Conservation (phyloP, 805 yeast genomes). For the Myxozyma nipponensis region DNA sequence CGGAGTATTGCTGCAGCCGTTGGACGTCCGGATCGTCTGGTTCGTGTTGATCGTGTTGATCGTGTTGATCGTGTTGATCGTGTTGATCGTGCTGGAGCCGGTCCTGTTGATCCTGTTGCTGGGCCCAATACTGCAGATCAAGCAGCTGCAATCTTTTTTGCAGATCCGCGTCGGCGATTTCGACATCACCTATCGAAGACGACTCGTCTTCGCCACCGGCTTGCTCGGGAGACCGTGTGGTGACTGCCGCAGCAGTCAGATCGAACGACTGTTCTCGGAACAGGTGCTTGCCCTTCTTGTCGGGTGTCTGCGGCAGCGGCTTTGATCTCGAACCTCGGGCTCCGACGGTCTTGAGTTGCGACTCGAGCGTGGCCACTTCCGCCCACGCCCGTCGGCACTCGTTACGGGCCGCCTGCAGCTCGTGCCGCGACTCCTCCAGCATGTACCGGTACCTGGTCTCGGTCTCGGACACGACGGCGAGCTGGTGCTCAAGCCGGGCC, state of each 20-base stretch:
- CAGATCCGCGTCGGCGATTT: slow-evolving; percentile 8
- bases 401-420: slow-evolving; percentile 16
- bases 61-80: no score
- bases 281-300: neutral
- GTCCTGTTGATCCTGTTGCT: slow-evolving; percentile 6
- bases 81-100: neutral
- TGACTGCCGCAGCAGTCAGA: neutral
- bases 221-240: neutral
- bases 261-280: neutral
- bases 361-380: slow-evolving; percentile 21
- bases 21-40: no score
- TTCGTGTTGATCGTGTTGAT: no score
- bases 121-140: slow-evolving; percentile 20
- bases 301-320: neutral
- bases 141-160: slow-evolving; percentile 12
- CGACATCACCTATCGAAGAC: slow-evolving; percentile 4
- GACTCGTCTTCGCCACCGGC: neutral
- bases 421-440: slow-evolving; percentile 17
- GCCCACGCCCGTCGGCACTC: slow-evolving; percentile 28
- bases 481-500: slow-evolving; percentile 2
- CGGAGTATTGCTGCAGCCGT: no score
- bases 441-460: slow-evolving; percentile 6
- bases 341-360: neutral
- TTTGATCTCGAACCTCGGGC: neutral
- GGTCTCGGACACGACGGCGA: slow-evolving; percentile 1